Base-by-base conservation (phyloP, 371 early-diverging fungal species). In the Cokeromyces recurvatus region DNA sequence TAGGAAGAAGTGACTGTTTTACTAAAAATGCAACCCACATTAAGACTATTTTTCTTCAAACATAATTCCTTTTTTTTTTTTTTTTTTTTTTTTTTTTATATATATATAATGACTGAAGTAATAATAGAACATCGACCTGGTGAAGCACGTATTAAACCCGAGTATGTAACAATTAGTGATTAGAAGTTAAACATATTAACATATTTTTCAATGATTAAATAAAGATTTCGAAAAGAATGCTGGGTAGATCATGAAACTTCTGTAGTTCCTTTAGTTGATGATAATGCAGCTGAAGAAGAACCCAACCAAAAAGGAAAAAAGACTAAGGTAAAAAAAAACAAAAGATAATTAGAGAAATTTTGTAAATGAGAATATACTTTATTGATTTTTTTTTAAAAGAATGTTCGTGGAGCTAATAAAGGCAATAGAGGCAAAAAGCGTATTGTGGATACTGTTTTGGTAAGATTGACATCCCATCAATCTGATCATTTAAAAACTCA, bases 391-490 rank as follows among this genome's bases (percentile, higher is more conserved):
- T 21, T 25, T 16, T 24, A 36, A 12, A 29, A 59, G 59, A 54
- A 50, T 24, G 48, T 39, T 19, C 55, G 72, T 32, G 66, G 69
- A 44, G 62, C 57, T 5, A 66, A 67, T 41, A 64, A 62, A n/a
- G 67, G 66, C 11, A 59, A 63, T 36, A 53, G 74, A 32, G 68
- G 64, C 39, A 69, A 68, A 45, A 67, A 67, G 38, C 55, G 64
- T 21, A 64, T 65, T 44, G 56, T 50, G 32, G 74, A 72, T 38
- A 38, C 43, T 17, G 46, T 72, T 15, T 55, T 38, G 43, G 71
- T 66, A 62, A 32, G 25, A 4, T 17, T 8, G 3, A 9, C 7
- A 37, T 27, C 19, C 2, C 9, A 2, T 15, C 29, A 22, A 14
- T 12, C 29, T 21, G 9, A 2, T 10, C 16, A 8, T 27, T 2